Evolutionary conservation across 345 rosid genomes (phyloP), one percentile per base, ranked within the genome.

Genomic region (Rhodomyrtus tomentosa): DNA sequence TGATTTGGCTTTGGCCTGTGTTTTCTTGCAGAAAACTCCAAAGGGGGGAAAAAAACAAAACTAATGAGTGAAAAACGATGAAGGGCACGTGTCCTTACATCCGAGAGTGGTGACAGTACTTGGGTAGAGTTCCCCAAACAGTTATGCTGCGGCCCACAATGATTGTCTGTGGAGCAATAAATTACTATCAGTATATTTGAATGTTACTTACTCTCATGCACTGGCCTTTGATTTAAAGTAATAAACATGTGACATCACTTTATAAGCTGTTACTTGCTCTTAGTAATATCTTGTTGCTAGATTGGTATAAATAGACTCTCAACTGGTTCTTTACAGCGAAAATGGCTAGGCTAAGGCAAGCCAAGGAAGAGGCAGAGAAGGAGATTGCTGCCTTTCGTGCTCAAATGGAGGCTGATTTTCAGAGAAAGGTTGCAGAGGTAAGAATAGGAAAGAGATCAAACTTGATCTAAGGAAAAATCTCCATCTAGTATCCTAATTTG

Each of bases 311-410:
- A 68, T 36, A 18, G 25, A 36, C 54, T 73, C 11, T 82, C 18
- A 7, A 62, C 40, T n/a, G 84, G 52, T 74, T 83, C 18, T 85
- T 55, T 81, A 48, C 86, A 96, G 98, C 90, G 27, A 96, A 96
- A 92, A 55, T 93, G 92, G 90, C 95, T 82, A 93, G 97, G 84
- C 84, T 96, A 87, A 95, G 92, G 87, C 97, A 92, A 88, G 98
- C 99, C 87, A 94, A 95, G 89, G 98, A 95, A 83, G 97, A 94
- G 87, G 97, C 95, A 62, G 97, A 92, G 83, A 94, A 86, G 87
- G 97, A 94, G 89, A 80, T 93, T 85, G 86, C 94, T 87, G 91
- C 90, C 22, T 94, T 87, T 83, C 95, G 93, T 82, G 91, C 95
- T 80, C 95, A 87, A 54, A 89, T 93, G 83, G 98, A 96, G 87